Conservation (phyloP, 805 yeast genomes). For the Hanseniaspora pseudoguilliermondii region DNA sequence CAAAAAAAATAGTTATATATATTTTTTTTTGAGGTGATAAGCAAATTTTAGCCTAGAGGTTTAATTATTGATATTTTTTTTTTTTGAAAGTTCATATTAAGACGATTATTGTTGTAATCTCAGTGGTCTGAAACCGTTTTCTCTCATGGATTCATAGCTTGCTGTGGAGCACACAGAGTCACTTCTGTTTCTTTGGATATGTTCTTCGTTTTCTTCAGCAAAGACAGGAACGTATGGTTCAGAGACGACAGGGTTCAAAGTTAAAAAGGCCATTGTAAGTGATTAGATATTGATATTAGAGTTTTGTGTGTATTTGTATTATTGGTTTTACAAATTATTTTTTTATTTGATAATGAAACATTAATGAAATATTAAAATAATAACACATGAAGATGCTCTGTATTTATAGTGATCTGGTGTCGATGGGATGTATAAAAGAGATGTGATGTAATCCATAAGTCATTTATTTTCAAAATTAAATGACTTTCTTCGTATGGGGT, state of each 20-base stretch:
- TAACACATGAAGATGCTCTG: too few relatives aligned
- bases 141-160: conserved; percentile 4
- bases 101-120: conserved; percentile 7
- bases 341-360: background rate
- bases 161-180: conserved; percentile 8
- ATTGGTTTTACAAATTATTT: background rate
- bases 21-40: too few relatives aligned
- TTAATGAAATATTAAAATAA: too few relatives aligned
- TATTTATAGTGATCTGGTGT: too few relatives aligned
- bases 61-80: background rate
- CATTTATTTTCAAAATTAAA: too few relatives aligned
- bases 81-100: background rate
- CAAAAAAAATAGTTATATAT: background rate
- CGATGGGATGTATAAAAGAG: too few relatives aligned
- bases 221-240: conserved; percentile 9
- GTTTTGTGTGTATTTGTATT: too few relatives aligned
- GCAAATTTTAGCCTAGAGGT: too few relatives aligned
- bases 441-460: too few relatives aligned
- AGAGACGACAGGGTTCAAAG: conserved; percentile 8
- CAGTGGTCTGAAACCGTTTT: conserved; percentile 2
- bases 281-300: background rate
- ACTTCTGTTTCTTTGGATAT: background rate
- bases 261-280: conserved; percentile 11
- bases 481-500: too few relatives aligned
- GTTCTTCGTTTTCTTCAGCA: background rate